Evolutionary conservation across 1,284 basidiomycete genomes (phyloP).

Genomic region (Heterobasidion annosum): DNA sequence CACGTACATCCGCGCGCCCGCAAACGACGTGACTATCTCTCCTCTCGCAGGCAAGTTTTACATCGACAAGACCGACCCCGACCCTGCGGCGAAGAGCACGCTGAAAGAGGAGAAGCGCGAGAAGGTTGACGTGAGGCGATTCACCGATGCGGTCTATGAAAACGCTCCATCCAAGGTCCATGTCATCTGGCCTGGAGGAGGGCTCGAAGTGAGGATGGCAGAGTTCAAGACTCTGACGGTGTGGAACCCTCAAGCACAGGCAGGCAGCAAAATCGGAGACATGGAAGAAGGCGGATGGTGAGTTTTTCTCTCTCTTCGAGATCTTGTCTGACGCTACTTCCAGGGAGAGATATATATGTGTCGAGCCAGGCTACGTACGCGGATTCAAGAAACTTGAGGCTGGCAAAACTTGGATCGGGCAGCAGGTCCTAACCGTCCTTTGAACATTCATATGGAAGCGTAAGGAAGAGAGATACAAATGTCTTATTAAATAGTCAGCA

Average conservation of each 20-base stretch:
- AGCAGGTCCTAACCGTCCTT: slow-evolving; percentile 52
- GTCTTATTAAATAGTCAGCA: too few relatives aligned
- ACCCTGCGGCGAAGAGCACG: slow-evolving; percentile 36
- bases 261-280: slow-evolving; percentile 68
- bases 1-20: slow-evolving; percentile 72
- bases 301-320: slow-evolving; percentile 11
- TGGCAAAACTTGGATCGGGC: slow-evolving; percentile 65
- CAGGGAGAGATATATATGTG: slow-evolving; percentile 77
- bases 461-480: too few relatives aligned
- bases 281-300: slow-evolving; percentile 87
- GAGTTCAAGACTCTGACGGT: slow-evolving; percentile 74
- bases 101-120: slow-evolving; percentile 54
- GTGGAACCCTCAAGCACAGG: slow-evolving; percentile 76
- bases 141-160: slow-evolving; percentile 72
- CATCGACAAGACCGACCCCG: slow-evolving; percentile 69
- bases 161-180: slow-evolving; percentile 47
- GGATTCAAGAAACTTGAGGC: slow-evolving; percentile 53
- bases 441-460: slow-evolving; percentile 4
- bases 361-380: slow-evolving; percentile 79
- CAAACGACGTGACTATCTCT: slow-evolving; percentile 44
- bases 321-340: not conserved
- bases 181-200: slow-evolving; percentile 50
- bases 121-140: slow-evolving; percentile 52
- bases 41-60: slow-evolving; percentile 57
- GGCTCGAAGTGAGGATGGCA: slow-evolving; percentile 45